Conservation (phyloP, 306 rosid species). For the Ammopiptanthus mongolicus region DNA sequence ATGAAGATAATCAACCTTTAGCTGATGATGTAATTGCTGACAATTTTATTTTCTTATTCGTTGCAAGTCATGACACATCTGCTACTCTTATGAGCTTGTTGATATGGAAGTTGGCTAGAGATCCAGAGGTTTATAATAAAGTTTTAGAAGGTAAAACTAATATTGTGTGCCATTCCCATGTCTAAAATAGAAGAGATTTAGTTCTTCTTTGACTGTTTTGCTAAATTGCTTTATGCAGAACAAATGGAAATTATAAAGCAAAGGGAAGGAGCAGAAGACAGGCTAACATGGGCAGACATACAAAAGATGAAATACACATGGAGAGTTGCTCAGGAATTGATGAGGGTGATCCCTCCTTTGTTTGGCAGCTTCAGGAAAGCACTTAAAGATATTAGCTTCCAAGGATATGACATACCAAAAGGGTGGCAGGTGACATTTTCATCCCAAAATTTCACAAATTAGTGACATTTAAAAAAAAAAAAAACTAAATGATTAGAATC, state of each 20-base stretch:
- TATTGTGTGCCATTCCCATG: background rate
- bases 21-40: constrained; percentile 33
- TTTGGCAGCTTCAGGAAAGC: constrained; percentile 45
- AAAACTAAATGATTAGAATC: no score
- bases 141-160: constrained; percentile 39
- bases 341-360: constrained; percentile 46
- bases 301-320: constrained; percentile 58
- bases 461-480: background rate
- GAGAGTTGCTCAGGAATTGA: constrained; percentile 54
- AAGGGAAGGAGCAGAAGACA: constrained; percentile 31
- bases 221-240: constrained; percentile 13
- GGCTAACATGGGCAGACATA: constrained; percentile 45
- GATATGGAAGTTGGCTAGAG: constrained; percentile 49
- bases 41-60: constrained; percentile 35
- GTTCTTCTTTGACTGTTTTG: background rate
- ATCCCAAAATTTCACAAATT: background rate
- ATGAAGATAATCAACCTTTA: constrained; percentile 38
- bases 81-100: constrained; percentile 45
- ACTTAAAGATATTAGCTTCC: constrained; percentile 31
- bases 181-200: background rate
- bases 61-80: constrained; percentile 46
- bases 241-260: constrained; percentile 42
- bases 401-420: constrained; percentile 50
- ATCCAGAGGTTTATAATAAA: constrained; percentile 37
- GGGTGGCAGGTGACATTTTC: constrained; percentile 46